phyloP scores from a whole-genome alignment of 345 rosid genomes.

The Ailanthus altissimus region DNA sequence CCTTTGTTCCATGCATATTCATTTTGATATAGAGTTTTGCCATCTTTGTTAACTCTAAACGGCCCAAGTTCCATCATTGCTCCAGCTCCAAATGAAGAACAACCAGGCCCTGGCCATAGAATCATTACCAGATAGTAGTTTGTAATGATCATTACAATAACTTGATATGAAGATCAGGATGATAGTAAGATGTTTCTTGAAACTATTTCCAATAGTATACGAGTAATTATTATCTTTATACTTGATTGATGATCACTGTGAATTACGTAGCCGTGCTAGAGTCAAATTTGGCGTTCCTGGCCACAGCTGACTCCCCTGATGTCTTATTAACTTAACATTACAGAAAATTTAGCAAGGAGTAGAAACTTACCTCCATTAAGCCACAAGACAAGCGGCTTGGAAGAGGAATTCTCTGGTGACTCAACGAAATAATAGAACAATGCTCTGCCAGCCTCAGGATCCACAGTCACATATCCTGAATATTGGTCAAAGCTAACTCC shows the following conservation, averaged over 20 bases:
- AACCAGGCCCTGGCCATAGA: constrained; percentile 20
- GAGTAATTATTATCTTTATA: too few species aligned
- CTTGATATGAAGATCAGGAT: too few species aligned
- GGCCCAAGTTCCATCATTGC: constrained; percentile 33
- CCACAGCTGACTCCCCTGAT: not conserved
- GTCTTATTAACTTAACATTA: not conserved
- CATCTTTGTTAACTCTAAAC: constrained; percentile 25
- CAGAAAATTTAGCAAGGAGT: not conserved
- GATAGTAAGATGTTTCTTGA: too few species aligned
- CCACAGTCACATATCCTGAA: constrained; percentile 31
- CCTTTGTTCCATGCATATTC: constrained; percentile 22
- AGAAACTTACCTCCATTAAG: constrained; percentile 26
- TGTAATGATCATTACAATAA: not conserved
- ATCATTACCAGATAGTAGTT: not conserved
- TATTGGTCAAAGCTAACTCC: constrained; percentile 23
- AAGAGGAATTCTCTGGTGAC: constrained; percentile 18
- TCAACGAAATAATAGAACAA: constrained; percentile 30
- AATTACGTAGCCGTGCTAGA: not conserved
- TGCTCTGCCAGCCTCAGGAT: constrained; percentile 24
- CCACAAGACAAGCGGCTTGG: constrained; percentile 28
- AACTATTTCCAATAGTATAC: too few species aligned
- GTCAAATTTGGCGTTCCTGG: not conserved
- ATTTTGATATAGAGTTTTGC: constrained; percentile 17
- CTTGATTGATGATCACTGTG: not conserved
- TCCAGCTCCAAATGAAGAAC: constrained; percentile 29